Base-by-base conservation (phyloP, 805 yeast species). In the Isabelozyma rhagii region DNA sequence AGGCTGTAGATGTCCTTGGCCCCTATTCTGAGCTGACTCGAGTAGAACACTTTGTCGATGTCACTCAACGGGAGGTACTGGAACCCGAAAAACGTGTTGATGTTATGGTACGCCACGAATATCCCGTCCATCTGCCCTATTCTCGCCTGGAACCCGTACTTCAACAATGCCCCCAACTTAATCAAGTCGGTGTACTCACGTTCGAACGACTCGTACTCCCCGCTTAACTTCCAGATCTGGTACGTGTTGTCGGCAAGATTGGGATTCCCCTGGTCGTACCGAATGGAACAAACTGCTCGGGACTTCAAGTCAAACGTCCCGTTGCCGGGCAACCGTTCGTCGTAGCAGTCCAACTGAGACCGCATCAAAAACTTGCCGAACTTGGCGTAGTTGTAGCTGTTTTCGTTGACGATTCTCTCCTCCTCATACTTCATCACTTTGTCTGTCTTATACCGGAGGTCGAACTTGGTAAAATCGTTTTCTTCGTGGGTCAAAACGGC, bases 121-220 rank as follows among this genome's bases (percentile, higher is more conserved):
- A 94, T 89, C 5, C 99, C 99, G 67, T 92, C 97, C 98, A 94
- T 93, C 58, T 87, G 84, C 3, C 98, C 99, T 41, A 93, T 87
- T 53, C 97, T 77, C 0, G 97, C 98, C 66, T 94, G 98, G 55
- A 93, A 74, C 2, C 88, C 80, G 62, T 93, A 93, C 68, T 93
- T 93, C 57, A 93, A 71, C 68, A 93, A 68, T 0, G 94, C 85
- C 2, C 75, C 77, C 1, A 93, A 80, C 50, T 88, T 71, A 14
- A 85, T 80, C 58, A 93, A 76, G 60, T 93, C 98, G 52, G 72
- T 76, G 63, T 79, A 77, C 61, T 93, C 99, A 15, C 92, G 74
- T 57, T 87, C 90, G 63, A 83, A 88, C n/a, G 96, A 87, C 64
- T 90, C 97, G 61, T 68, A 83, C 39, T 66, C 64, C 0, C 97